Base-by-base conservation (phyloP, 441 rosid species). In the Iberis amara region DNA sequence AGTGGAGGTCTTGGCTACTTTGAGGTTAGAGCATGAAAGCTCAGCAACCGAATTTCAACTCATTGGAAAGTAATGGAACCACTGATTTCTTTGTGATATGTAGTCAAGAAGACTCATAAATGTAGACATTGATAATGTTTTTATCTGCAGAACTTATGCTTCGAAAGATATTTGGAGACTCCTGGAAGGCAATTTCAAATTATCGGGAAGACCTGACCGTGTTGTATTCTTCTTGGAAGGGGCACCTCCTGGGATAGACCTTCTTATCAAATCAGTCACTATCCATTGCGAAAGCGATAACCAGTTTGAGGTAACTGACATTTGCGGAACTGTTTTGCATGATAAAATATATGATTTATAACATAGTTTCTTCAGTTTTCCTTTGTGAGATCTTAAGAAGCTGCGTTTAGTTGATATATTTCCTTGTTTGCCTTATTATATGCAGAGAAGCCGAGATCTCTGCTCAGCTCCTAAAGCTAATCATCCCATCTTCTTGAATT, bases 181-280 rank as follows among this genome's bases (percentile, higher is more conserved):
- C 33, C 59, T 90, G 70, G 92, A 79, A 75, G 96, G 95, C 27
- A 13, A 30, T 52, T 66, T 66, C 7, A 27, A 5, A 6, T 11
- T 71, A 0, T 50, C 65, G 30, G 49, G 56, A 56, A 52, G 21
- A 32, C 64, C 57, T 54, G 72, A 68, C 32, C 43, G 56, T 37
- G 77, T 70, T 51, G 65, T 90, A 9, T 87, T 90, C 64, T 90
- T 79, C 69, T 61, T 90, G 61, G 98, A 87, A 79, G 98, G 98
- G 45, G 95, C 96, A 38, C 65, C 85, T 57, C 84, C 96, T 43
- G 95, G 96, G 30, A 61, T 79, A 33, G 92, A 90, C 69, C 65
- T 90, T 32, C 82, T 83, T 41, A 72, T 87, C 43, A 68, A 74
- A 56, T 85, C 92, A 3, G 92, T 81, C 31, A 70, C 62, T 52